Evolutionary conservation across 495 filamentous ascomycete genomes (phyloP), one percentile per base, ranked within the genome.

Genomic region (Aspergillus funiculosus): DNA sequence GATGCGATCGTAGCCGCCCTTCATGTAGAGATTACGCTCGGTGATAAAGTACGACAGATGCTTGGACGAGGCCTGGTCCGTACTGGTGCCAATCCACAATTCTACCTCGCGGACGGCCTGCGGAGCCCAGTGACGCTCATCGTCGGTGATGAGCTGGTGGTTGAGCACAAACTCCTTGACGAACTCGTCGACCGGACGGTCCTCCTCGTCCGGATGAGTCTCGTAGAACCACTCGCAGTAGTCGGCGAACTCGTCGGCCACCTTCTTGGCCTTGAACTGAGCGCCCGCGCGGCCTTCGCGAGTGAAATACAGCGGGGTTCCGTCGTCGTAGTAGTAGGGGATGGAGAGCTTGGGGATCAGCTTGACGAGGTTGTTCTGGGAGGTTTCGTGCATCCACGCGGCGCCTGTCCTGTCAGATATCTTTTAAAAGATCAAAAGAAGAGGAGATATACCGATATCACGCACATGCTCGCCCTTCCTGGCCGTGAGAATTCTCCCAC

Each of bases 401-500:
- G 26, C 26, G 8, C 26, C 26, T 28, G 1, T 1, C n/a, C n/a
- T n/a, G n/a, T n/a, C n/a, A n/a, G n/a, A n/a, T n/a, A n/a, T n/a
- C n/a, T n/a, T n/a, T n/a, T n/a, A n/a, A n/a, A n/a, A n/a, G n/a
- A n/a, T n/a, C n/a, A n/a, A n/a, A n/a, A n/a, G n/a, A n/a, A n/a
- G n/a, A n/a, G n/a, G n/a, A n/a, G n/a, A n/a, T n/a, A n/a, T n/a
- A n/a, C n/a, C n/a, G n/a, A n/a, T n/a, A n/a, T n/a, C n/a, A n/a
- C n/a, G n/a, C n/a, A n/a, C n/a, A n/a, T n/a, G n/a, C n/a, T n/a
- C n/a, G n/a, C 46, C 46, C 1, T 32, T 27, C 1, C 66, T 68
- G n/a, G 52, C 44, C 6, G 44, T 29, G 0, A 56, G 43, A 0
- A 63, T 71, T 44, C 75, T 76, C 1, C 77, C 77, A 3, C 77